Evolutionary conservation across 1,139 yeast genomes (phyloP).

Genomic region (Martiniozyma asiatica): DNA sequence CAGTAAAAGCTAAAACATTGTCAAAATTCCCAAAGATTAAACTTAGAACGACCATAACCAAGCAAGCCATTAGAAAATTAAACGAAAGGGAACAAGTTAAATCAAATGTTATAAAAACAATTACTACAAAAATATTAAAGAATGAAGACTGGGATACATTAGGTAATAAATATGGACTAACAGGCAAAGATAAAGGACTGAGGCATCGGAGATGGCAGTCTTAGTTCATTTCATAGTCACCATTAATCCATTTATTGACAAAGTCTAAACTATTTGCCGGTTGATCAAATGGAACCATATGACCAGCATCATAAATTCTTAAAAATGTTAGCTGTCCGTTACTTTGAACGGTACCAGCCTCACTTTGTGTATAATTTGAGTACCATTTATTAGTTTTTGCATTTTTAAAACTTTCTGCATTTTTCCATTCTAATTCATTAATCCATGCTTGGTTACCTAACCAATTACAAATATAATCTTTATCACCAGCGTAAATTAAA

Average conservation of each 20-base stretch:
- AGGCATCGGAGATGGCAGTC: too few relatives aligned
- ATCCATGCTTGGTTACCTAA: conserved; percentile 81
- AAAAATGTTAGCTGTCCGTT: conserved; percentile 45
- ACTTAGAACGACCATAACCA: too few relatives aligned
- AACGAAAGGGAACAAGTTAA: too few relatives aligned
- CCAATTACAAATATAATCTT: conserved; percentile 82
- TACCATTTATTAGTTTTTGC: conserved; percentile 19
- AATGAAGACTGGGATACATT: too few relatives aligned
- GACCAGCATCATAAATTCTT: conserved; percentile 57
- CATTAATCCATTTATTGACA: conserved; percentile 68
- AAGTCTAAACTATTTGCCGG: conserved; percentile 63
- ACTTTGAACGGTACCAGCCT: conserved; percentile 49
- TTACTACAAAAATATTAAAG: too few relatives aligned
- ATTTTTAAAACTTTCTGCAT: conserved; percentile 20
- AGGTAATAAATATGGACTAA: too few relatives aligned
- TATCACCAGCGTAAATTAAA: conserved; percentile 77
- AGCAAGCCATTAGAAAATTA: too few relatives aligned
- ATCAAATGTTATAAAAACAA: too few relatives aligned
- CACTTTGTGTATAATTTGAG: conserved; percentile 26
- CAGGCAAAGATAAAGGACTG: too few relatives aligned
- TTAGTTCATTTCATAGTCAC: conserved; percentile 31
- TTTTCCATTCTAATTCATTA: conserved; percentile 52
- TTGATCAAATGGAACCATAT: conserved; percentile 75
- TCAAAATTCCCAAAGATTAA: too few relatives aligned
- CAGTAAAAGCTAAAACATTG: too few relatives aligned